Conservation (phyloP, 305 asterid species). For the Solanum hybrid region DNA sequence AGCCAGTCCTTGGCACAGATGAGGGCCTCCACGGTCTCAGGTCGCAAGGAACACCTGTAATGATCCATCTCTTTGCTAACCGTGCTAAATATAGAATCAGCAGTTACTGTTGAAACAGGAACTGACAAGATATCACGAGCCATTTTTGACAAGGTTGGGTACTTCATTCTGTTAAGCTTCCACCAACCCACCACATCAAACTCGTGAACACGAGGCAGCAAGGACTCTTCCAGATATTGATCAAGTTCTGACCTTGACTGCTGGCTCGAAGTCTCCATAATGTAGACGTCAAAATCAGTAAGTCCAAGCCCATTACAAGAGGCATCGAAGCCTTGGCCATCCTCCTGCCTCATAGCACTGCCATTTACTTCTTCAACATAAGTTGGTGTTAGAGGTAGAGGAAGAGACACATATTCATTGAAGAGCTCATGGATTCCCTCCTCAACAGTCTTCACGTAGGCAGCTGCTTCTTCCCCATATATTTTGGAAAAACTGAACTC, state of each 20-base stretch:
- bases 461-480: constrained; percentile 59
- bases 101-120: constrained; percentile 31
- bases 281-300: constrained; percentile 36
- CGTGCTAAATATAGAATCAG: constrained; percentile 29
- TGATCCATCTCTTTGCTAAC: constrained; percentile 33
- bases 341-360: constrained; percentile 27
- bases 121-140: constrained; percentile 43
- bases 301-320: constrained; percentile 25
- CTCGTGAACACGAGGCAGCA: constrained; percentile 40
- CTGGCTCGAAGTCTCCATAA: constrained; percentile 37
- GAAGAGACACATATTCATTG: constrained; percentile 59
- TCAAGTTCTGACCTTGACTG: constrained; percentile 36
- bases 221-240: constrained; percentile 45
- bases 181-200: constrained; percentile 50
- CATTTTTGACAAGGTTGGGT: constrained; percentile 47
- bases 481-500: constrained; percentile 81
- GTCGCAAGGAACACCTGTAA: constrained; percentile 39
- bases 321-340: constrained; percentile 29
- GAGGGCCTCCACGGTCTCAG: constrained; percentile 47
- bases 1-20: constrained; percentile 49
- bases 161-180: constrained; percentile 39
- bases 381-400: constrained; percentile 54
- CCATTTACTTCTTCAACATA: constrained; percentile 50
- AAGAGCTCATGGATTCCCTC: constrained; percentile 89
- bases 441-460: constrained; percentile 50